Conservation (phyloP, 805 yeast genomes). For the Ogataea populi-albae region DNA sequence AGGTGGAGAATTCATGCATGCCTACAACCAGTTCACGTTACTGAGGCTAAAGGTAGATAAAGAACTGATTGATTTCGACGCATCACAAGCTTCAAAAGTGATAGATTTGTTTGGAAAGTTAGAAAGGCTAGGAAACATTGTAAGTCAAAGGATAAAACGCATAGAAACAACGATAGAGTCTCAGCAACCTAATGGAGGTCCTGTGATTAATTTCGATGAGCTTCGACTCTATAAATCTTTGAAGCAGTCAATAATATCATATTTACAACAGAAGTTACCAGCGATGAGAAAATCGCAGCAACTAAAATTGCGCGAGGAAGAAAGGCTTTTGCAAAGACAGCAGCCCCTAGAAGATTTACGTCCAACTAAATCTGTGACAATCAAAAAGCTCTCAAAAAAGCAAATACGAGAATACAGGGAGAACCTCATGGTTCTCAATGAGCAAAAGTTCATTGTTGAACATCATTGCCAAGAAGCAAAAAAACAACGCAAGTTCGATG, state of each 20-base stretch:
- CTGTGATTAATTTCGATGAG: constrained; percentile 35
- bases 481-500: constrained; percentile 72
- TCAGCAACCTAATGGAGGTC: background rate
- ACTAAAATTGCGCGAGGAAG: constrained; percentile 16
- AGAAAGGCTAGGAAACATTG: constrained; percentile 47
- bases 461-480: constrained; percentile 62
- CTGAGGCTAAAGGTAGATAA: constrained; percentile 21
- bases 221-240: constrained; percentile 50
- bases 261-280: constrained; percentile 64
- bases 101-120: constrained; percentile 49
- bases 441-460: constrained; percentile 72
- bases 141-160: constrained; percentile 29
- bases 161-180: constrained; percentile 22
- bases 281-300: constrained; percentile 60
- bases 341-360: constrained; percentile 1
- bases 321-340: constrained; percentile 8
- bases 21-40: constrained; percentile 32
- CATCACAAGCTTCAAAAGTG: constrained; percentile 41
- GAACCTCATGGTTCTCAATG: constrained; percentile 80
- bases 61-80: constrained; percentile 35
- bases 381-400: constrained; percentile 38
- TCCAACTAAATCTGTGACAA: background rate
- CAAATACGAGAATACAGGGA: constrained; percentile 63
- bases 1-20: constrained; percentile 36
- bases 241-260: constrained; percentile 52